Percentiles rank a stretch among this genome's conserved stretches.
These are phyloP conservation scores for Cladophialophora chaetospira DNA, from an alignment of 2,329 filamentous ascomycete species.

Conservation along the genomic window DNA sequence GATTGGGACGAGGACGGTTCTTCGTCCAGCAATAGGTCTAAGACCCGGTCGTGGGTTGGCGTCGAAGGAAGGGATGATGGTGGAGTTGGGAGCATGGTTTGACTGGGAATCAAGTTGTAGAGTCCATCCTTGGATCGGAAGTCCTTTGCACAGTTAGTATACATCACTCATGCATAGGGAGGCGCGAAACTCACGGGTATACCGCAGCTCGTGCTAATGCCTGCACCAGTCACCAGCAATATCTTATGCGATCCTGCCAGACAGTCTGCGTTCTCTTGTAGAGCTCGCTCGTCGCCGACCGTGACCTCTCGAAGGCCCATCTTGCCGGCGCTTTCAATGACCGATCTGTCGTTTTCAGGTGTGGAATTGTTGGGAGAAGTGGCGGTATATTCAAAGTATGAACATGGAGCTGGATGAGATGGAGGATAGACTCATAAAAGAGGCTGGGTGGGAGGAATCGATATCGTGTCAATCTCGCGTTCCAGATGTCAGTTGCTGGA, in stretches of 20 bases:
- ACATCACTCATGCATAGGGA: background rate
- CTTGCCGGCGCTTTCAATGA: background rate
- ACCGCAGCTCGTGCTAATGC: slow-evolving; percentile 74
- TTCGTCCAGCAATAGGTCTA: slow-evolving; percentile 50
- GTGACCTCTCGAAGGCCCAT: slow-evolving; percentile 36
- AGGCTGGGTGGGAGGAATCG: slow-evolving; percentile 1
- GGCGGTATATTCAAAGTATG: background rate
- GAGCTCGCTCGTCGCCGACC: slow-evolving; percentile 52
- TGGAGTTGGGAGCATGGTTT: slow-evolving; percentile 42
- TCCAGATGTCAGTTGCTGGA: background rate
- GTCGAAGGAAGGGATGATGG: slow-evolving; percentile 30
- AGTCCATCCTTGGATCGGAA: slow-evolving; percentile 61
- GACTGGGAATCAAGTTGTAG: slow-evolving; percentile 69
- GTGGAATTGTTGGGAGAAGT: background rate
- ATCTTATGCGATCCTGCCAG: slow-evolving; percentile 68
- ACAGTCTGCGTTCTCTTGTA: slow-evolving; percentile 67
- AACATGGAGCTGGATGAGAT: background rate
- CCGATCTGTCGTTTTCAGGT: background rate
- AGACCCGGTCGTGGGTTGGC: slow-evolving; percentile 20
- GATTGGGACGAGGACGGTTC: slow-evolving; percentile 46
- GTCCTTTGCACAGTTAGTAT: slow-evolving; percentile 27
- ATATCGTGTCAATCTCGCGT: slow-evolving; percentile 30
- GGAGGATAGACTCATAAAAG: background rate
- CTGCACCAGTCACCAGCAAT: slow-evolving; percentile 71
- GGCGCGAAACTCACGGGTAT: slow-evolving; percentile 62